Percentiles rank a stretch among this genome's conserved stretches.
Evolutionary conservation across 1,284 basidiomycete species (phyloP).

Genomic region (Ustilago sp.): DNA sequence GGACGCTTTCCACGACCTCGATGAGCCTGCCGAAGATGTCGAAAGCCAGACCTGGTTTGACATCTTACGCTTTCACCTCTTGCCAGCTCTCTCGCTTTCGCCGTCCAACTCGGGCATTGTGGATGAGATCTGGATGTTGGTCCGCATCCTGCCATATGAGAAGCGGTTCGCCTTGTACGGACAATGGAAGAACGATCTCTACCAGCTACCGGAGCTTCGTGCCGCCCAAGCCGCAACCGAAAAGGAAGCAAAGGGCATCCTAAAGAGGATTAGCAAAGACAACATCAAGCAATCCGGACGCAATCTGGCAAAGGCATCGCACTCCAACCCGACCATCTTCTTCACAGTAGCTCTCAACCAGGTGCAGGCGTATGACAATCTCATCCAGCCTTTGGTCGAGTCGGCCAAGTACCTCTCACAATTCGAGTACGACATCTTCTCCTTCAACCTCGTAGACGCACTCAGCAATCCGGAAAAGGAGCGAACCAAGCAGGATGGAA

Average conservation of each 20-base stretch:
- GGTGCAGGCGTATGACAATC: slow-evolving; percentile 95
- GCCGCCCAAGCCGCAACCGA: slow-evolving; percentile 73
- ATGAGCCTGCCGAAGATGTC: slow-evolving; percentile 27
- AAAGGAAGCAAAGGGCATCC: slow-evolving; percentile 70
- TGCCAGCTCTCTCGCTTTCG: slow-evolving; percentile 88
- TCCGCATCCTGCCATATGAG: slow-evolving; percentile 81
- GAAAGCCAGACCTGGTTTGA: slow-evolving; percentile 78
- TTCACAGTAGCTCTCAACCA: slow-evolving; percentile 91
- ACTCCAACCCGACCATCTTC: slow-evolving; percentile 91
- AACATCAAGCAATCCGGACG: slow-evolving; percentile 84
- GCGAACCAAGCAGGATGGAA: slow-evolving; percentile 90
- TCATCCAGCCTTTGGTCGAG: slow-evolving; percentile 89
- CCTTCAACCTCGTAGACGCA: slow-evolving; percentile 88
- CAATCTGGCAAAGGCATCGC: slow-evolving; percentile 90
- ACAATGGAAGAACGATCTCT: slow-evolving; percentile 86
- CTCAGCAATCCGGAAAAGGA: slow-evolving; percentile 83
- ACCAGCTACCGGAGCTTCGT: slow-evolving; percentile 70
- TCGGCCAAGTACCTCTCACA: slow-evolving; percentile 88
- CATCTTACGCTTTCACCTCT: slow-evolving; percentile 81
- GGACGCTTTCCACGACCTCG: slow-evolving; percentile 24
- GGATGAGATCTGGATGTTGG: slow-evolving; percentile 72
- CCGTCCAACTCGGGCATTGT: slow-evolving; percentile 77
- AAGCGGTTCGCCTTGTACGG: slow-evolving; percentile 91
- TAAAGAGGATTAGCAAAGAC: slow-evolving; percentile 71
- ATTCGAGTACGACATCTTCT: slow-evolving; percentile 92